A percentile compares a stretch with the other conserved stretches of the same genome.
phyloP scores from a whole-genome alignment of 1,284 basidiomycete genomes.

The Sporisorium exsertum region DNA sequence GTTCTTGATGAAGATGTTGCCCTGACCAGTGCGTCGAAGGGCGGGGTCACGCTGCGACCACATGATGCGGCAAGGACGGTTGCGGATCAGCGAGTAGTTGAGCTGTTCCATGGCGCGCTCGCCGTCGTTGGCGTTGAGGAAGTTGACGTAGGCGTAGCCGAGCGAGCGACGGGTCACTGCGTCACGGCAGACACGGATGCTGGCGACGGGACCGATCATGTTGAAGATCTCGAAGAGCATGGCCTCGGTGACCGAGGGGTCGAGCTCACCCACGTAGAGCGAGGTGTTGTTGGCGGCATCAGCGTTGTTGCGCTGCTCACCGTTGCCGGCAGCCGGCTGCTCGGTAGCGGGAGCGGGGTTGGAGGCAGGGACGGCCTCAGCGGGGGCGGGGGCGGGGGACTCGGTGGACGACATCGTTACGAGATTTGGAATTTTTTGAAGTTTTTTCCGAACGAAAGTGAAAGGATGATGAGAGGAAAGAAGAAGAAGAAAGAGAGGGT shows the following conservation, averaged over 20 bases:
- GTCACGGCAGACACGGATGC: slow-evolving; percentile 99
- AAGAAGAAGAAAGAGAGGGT: slow-evolving; percentile 35
- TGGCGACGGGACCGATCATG: slow-evolving; percentile 98
- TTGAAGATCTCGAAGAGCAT: slow-evolving; percentile 99
- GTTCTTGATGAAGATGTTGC: slow-evolving; percentile 99
- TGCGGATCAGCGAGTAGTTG: slow-evolving; percentile 99
- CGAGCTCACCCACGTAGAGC: slow-evolving; percentile 98
- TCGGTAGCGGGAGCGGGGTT: slow-evolving; percentile 46
- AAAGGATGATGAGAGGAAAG: neutral
- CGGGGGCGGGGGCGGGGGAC: slow-evolving; percentile 53
- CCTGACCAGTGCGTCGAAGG: slow-evolving; percentile 98
- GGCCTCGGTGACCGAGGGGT: slow-evolving; percentile 96
- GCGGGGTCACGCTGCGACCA: slow-evolving; percentile 99
- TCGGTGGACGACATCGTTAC: slow-evolving; percentile 56
- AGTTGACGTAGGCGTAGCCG: slow-evolving; percentile 99
- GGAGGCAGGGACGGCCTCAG: slow-evolving; percentile 51
- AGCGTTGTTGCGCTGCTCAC: slow-evolving; percentile 27
- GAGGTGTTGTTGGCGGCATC: slow-evolving; percentile 74
- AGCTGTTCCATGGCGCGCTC: slow-evolving; percentile 99
- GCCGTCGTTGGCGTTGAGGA: slow-evolving; percentile 94
- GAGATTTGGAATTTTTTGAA: slow-evolving; percentile 11
- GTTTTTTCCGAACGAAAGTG: slow-evolving; percentile 20
- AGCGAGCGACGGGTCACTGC: slow-evolving; percentile 99
- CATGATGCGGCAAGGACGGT: slow-evolving; percentile 99
- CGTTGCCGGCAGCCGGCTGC: slow-evolving; percentile 63